These are phyloP conservation scores for Phytophthora pluvialis DNA, from an alignment of 352 stramenopile genomes.

Conservation along the genomic window DNA sequence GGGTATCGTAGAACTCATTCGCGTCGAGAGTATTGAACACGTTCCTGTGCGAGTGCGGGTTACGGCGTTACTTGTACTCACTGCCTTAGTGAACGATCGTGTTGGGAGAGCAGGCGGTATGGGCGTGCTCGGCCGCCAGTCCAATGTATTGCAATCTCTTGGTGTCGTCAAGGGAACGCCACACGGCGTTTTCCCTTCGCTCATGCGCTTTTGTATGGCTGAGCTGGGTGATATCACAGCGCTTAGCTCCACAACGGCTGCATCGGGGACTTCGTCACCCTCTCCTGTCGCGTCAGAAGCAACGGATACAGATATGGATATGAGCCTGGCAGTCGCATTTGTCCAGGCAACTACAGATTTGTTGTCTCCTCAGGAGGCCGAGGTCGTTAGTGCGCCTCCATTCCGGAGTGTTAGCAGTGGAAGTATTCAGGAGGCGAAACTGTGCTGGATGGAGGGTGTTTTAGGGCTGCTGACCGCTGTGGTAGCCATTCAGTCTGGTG, in stretches of 20 bases:
- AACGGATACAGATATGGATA: slow-evolving; percentile 87
- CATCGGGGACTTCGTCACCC: slow-evolving; percentile 12
- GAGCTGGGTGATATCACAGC: slow-evolving; percentile 57
- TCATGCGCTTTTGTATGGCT: slow-evolving; percentile 82
- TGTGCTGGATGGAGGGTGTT: slow-evolving; percentile 85
- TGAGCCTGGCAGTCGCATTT: slow-evolving; percentile 88
- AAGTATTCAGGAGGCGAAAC: slow-evolving; percentile 52
- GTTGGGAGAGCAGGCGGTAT: slow-evolving; percentile 65
- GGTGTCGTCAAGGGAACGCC: slow-evolving; percentile 81
- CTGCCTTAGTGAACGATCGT: slow-evolving; percentile 81
- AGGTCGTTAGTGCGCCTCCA: slow-evolving; percentile 54
- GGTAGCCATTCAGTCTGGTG: slow-evolving; percentile 77
- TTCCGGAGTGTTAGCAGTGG: slow-evolving; percentile 57
- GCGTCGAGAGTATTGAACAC: slow-evolving; percentile 68
- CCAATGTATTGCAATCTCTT: slow-evolving; percentile 76
- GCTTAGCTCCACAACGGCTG: slow-evolving; percentile 10
- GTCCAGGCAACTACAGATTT: slow-evolving; percentile 86
- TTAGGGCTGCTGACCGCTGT: slow-evolving; percentile 75
- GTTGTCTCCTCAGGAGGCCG: slow-evolving; percentile 65
- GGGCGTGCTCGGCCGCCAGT: slow-evolving; percentile 78
- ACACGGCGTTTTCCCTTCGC: slow-evolving; percentile 81
- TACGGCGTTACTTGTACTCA: slow-evolving; percentile 72
- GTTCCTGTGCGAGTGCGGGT: slow-evolving; percentile 69
- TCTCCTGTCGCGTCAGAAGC: slow-evolving; percentile 50
- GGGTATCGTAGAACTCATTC: slow-evolving; percentile 75